Evolutionary conservation across 2,329 filamentous ascomycete species (phyloP).

Genomic region (Penicillium italicum): DNA sequence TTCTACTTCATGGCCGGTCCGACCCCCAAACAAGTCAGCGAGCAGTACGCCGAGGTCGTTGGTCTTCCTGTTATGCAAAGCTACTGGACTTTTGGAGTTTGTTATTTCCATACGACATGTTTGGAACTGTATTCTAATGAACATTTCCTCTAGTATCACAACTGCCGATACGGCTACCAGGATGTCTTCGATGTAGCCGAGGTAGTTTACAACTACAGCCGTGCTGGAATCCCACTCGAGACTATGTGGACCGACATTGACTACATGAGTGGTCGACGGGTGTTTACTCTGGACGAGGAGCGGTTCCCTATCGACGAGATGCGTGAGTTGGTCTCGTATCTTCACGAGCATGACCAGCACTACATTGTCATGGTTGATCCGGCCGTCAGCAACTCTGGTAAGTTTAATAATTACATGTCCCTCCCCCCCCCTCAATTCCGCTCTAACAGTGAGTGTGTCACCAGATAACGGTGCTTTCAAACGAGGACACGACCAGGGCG

Average conservation of each 20-base stretch:
- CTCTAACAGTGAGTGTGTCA: constrained; percentile 3
- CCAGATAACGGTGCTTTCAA: constrained; percentile 56
- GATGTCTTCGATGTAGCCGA: constrained; percentile 47
- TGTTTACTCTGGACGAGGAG: constrained; percentile 41
- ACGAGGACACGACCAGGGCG: constrained; percentile 56
- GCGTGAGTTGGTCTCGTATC: constrained; percentile 61
- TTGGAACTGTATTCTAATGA: background rate
- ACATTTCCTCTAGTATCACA: constrained; percentile 45
- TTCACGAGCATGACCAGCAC: constrained; percentile 65
- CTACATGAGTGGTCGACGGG: constrained; percentile 39
- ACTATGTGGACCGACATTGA: constrained; percentile 48
- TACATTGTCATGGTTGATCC: constrained; percentile 75
- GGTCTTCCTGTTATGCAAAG: constrained; percentile 60
- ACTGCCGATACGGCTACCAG: constrained; percentile 62
- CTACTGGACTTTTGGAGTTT: constrained; percentile 61
- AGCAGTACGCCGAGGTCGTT: constrained; percentile 57
- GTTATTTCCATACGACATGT: background rate
- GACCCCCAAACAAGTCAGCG: constrained; percentile 55
- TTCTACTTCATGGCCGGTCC: constrained; percentile 64
- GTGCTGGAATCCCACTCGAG: constrained; percentile 42
- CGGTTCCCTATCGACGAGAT: constrained; percentile 47
- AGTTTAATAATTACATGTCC: background rate
- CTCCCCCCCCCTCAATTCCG: background rate
- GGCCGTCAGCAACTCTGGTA: constrained; percentile 41
- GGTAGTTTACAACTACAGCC: constrained; percentile 44